Base-by-base conservation (phyloP, 2,329 filamentous ascomycete genomes). In the Madurella mycetomatis region DNA sequence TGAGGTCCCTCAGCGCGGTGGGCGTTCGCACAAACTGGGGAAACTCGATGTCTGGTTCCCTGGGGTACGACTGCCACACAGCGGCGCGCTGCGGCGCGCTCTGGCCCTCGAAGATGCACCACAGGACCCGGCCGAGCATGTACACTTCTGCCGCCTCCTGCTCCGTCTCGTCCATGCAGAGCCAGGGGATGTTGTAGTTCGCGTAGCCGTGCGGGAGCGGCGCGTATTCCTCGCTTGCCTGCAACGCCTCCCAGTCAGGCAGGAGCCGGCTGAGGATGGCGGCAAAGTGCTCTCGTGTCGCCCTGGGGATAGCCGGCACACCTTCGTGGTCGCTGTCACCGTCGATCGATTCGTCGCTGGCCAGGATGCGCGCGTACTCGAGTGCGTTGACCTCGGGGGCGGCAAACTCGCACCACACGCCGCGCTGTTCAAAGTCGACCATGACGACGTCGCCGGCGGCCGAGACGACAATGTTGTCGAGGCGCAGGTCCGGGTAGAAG, bases 371-470 rank as follows among this genome's bases (percentile, higher is more conserved):
- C 15, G 83, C 63, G 59, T 82, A 83, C 60, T 84, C 81, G 46
- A 84, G 69, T 30, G 77, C 76, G 62, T 83, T 82, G 57, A 84
- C 76, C 63, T 85, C 82, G 0, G 82, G 82, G 1, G 82, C 73
- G 1, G 77, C 78, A 65, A 84, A 84, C 64, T 83, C 79, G 66
- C 77, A 82, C 81, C 81, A 84, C 1, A 83, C 80, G 8, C 82
- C 81, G 32, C 82, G 75, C 65, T 84, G 81, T 66, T 85, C 82
- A 62, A 85, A 83, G 57, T 85, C 82, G 4, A 84, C 74, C 74
- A 85, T 78, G 62, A 84, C 64, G 9, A 76, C 67, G 51, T 82
- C 73, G 17, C 69, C 69, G 1, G 68, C 61, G 18, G 70, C 70
- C 1, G 78, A 77, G 13, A 83, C 66, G 2, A 84, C 76, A 34